Conservation (phyloP, 1,139 yeast genomes). For the Protomyces pachydermus region DNA sequence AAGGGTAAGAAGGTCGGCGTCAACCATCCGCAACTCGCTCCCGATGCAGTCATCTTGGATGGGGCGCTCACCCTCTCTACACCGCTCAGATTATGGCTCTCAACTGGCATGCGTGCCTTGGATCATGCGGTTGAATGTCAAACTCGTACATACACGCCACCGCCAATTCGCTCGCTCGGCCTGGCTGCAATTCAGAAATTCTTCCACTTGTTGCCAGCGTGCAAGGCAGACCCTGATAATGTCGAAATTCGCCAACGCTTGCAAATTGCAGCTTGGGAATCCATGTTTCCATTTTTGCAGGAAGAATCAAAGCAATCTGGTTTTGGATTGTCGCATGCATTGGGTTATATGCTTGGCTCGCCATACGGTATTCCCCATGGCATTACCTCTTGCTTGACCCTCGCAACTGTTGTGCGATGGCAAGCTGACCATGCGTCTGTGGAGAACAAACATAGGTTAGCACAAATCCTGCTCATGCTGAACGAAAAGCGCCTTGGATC, state of each 20-base stretch:
- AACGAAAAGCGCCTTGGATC: background rate
- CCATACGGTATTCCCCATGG: constrained; percentile 25
- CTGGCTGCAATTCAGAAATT: constrained; percentile 21
- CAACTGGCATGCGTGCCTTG: constrained; percentile 28
- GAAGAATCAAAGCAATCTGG: constrained; percentile 19
- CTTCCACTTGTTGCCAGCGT: constrained; percentile 24
- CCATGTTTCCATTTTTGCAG: constrained; percentile 27
- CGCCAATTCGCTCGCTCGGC: constrained; percentile 26
- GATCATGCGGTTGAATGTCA: constrained; percentile 28
- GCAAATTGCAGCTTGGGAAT: constrained; percentile 26
- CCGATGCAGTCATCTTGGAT: constrained; percentile 28
- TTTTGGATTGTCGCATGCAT: constrained; percentile 14
- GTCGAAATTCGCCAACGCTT: constrained; percentile 17
- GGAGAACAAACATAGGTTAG: constrained; percentile 5
- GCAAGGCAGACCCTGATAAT: constrained; percentile 22
- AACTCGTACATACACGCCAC: constrained; percentile 22
- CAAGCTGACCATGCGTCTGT: constrained; percentile 13
- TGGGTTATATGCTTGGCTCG: constrained; percentile 26
- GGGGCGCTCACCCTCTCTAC: constrained; percentile 24
- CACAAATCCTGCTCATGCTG: background rate
- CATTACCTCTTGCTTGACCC: constrained; percentile 23
- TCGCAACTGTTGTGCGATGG: constrained; percentile 14
- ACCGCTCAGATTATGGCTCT: constrained; percentile 24
- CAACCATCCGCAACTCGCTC: constrained; percentile 9
- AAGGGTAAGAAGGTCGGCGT: constrained; percentile 25